phyloP scores from a whole-genome alignment of 1,284 basidiomycete species.

The Austroboletus niveus region DNA sequence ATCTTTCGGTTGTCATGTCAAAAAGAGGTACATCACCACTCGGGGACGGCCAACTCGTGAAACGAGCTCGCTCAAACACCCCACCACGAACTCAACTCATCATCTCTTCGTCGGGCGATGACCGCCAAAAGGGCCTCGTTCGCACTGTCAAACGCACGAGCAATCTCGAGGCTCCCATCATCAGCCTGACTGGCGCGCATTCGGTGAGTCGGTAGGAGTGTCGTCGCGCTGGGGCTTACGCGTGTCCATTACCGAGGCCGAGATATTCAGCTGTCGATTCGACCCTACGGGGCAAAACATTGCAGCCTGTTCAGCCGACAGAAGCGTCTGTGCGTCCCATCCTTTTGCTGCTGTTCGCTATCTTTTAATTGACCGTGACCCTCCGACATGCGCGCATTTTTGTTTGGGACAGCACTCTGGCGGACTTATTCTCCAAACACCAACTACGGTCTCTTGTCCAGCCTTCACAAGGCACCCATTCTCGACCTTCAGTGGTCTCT shows the following conservation, averaged over 20 bases:
- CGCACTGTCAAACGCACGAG: constrained; percentile 78
- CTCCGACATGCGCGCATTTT: neutral
- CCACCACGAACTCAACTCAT: constrained; percentile 67
- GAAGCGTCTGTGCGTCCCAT: constrained; percentile 65
- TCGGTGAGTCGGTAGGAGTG: constrained; percentile 42
- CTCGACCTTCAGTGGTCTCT: constrained; percentile 82
- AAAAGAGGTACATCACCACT: constrained; percentile 62
- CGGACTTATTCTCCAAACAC: constrained; percentile 78
- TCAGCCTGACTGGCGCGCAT: constrained; percentile 76
- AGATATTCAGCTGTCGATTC: constrained; percentile 77
- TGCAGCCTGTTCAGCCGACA: constrained; percentile 78
- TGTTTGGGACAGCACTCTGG: constrained; percentile 60
- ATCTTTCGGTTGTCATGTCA: constrained; percentile 47
- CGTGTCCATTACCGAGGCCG: constrained; percentile 45
- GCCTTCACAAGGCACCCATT: constrained; percentile 75
- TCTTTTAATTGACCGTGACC: neutral
- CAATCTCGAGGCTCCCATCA: constrained; percentile 75
- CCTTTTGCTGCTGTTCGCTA: neutral
- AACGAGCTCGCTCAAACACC: constrained; percentile 59
- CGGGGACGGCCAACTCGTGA: constrained; percentile 55
- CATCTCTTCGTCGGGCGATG: constrained; percentile 70
- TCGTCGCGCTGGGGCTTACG: neutral
- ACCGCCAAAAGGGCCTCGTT: constrained; percentile 70
- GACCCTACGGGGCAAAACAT: constrained; percentile 82
- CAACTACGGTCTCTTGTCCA: constrained; percentile 77